Conservation (phyloP, 495 filamentous ascomycete genomes). For the Penicillium canariense region DNA sequence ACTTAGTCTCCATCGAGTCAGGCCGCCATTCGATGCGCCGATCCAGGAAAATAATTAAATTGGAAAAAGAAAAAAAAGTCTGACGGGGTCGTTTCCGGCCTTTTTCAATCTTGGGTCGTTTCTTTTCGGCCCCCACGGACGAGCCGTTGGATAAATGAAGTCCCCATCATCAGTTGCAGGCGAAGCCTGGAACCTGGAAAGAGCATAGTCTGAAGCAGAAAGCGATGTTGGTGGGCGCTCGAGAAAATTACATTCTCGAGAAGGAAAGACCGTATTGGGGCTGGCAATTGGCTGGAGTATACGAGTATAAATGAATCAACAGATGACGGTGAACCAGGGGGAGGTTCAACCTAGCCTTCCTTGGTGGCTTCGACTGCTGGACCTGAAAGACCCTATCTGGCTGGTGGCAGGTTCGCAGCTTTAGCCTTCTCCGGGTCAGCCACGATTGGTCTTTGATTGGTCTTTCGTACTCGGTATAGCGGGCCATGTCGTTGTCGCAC, state of each 20-base stretch:
- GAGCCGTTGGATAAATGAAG: slow-evolving; percentile 17
- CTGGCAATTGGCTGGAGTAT: slow-evolving; percentile 1
- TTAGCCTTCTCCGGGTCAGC: not conserved
- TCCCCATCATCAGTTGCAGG: slow-evolving; percentile 1
- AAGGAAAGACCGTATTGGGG: not conserved
- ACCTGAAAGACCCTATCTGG: not conserved
- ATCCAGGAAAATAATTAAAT: slow-evolving; percentile 3
- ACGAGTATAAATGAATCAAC: not conserved
- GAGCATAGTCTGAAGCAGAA: not conserved
- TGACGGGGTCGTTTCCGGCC: slow-evolving; percentile 12
- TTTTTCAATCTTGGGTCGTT: not conserved
- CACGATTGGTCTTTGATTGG: not conserved
- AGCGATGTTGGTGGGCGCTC: not conserved
- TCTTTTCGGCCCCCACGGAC: slow-evolving; percentile 23
- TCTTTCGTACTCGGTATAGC: not conserved
- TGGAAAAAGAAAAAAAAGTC: slow-evolving; percentile 7
- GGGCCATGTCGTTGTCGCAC: not conserved
- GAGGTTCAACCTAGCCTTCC: not conserved
- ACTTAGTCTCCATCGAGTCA: slow-evolving; percentile 14
- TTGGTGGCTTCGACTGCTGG: not conserved
- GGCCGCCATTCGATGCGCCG: slow-evolving; percentile 10
- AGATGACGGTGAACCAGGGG: not conserved
- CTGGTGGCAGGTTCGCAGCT: not conserved
- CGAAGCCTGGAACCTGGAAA: not conserved
- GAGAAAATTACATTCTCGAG: not conserved